Base-by-base conservation (phyloP, 1,139 yeast species). In the Candida sp. region DNA sequence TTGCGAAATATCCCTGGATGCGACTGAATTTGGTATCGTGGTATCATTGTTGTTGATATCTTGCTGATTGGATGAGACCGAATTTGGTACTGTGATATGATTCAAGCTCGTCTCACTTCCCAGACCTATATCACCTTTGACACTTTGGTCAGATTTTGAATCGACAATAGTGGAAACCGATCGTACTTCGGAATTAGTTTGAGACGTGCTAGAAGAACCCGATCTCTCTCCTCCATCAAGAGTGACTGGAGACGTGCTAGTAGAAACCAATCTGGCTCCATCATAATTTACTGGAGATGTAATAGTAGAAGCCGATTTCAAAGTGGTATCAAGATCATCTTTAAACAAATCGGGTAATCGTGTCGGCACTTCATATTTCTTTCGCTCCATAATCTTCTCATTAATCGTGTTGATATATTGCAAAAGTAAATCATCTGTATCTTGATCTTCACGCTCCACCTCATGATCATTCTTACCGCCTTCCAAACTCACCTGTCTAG, bases 351-450 rank as follows among this genome's bases (percentile, higher is more conserved):
- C 34, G 3, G 34, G 34, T 12, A 32, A 32, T 12, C 6, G 19
- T 12, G 34, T 7, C 19, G 34, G 34, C 6, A 32, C 12, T n/a
- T 7, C 19, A 32, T n/a, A n/a, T 6, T 32, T 32, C 12, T 12
- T 32, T 11, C 34, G 12, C 11, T 32, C 19, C 19, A 12, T 5
- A 22, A 55, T 49, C 38, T 58, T 55, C 9, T 41, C 43, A 35
- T 47, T 46, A 22, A 59, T 49, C 8, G 52, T 35, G 5, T 44
- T 23, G n/a, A 37, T 37, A 11, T 19, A 37, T 25, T 27, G 19
- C 34, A 37, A 19, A 4, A 5, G 11, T 12, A 12, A 12, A 27
- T 37, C 3, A 25, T 25, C 29, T 25, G 11, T 25, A 25, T 25
- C 11, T 8, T 11, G 11, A 25, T 25, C 29, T 8, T 25, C 29